These are phyloP conservation scores for Thelonectria blattea DNA, from an alignment of 2,329 filamentous ascomycete species.

Conservation along the genomic window DNA sequence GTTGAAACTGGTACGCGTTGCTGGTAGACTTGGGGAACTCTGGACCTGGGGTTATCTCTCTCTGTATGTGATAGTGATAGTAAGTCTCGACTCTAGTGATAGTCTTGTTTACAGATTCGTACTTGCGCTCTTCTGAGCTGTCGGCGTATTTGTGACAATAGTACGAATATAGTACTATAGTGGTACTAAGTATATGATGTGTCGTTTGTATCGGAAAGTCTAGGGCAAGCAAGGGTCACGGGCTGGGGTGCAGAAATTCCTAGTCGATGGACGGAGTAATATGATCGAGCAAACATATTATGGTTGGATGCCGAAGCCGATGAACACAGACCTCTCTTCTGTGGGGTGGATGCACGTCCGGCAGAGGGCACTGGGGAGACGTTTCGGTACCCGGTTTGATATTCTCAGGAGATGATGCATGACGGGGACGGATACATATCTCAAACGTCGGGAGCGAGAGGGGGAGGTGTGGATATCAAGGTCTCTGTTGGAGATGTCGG, in stretches of 20 bases:
- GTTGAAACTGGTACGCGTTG: constrained; percentile 12
- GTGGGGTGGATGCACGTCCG: background rate
- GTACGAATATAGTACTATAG: too few species aligned
- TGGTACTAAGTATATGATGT: background rate
- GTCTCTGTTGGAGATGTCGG: background rate
- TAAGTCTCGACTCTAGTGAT: background rate
- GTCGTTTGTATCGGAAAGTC: too few species aligned
- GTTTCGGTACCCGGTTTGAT: background rate
- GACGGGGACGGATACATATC: background rate
- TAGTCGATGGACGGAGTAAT: too few species aligned
- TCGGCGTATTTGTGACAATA: too few species aligned
- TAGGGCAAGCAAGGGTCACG: background rate
- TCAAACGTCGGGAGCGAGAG: background rate
- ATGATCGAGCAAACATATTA: background rate
- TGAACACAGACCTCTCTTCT: background rate
- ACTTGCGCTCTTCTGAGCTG: background rate
- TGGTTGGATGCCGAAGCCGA: background rate
- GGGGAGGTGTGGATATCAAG: constrained; percentile 3
- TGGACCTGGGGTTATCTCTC: constrained; percentile 11
- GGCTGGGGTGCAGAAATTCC: background rate
- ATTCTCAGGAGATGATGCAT: background rate
- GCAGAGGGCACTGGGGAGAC: background rate
- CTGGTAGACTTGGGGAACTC: background rate
- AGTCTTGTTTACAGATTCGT: background rate
- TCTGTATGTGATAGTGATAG: constrained; percentile 13